Conservation (phyloP, 1,284 basidiomycete species). For the Mrakiaceae sp. region DNA sequence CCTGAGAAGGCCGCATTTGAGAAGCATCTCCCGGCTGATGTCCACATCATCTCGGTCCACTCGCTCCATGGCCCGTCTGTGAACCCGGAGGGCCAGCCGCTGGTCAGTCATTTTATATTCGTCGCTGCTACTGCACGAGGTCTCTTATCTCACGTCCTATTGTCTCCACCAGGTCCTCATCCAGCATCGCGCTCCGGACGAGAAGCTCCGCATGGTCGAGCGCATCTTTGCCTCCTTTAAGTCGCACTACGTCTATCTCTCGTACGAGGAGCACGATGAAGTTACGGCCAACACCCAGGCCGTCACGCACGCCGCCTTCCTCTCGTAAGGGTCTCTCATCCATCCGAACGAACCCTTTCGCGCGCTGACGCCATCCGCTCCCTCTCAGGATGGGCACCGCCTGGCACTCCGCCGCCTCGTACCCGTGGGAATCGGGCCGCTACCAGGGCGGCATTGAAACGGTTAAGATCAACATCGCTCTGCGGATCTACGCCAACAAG, state of each 20-base stretch:
- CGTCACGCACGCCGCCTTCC: conserved; percentile 93
- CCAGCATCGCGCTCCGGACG: conserved; percentile 67
- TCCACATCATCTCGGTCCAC: conserved; percentile 84
- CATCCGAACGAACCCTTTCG: neutral
- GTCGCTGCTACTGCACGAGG: neutral
- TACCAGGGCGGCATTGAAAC: conserved; percentile 99
- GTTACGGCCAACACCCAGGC: conserved; percentile 98
- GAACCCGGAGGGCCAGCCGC: conserved; percentile 77
- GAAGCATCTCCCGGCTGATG: conserved; percentile 70
- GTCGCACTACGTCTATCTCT: conserved; percentile 80
- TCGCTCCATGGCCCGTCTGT: conserved; percentile 91
- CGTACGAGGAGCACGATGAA: conserved; percentile 89
- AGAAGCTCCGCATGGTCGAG: conserved; percentile 67
- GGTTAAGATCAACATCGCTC: conserved; percentile 92
- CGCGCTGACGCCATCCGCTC: conserved; percentile 3
- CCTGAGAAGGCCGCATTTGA: conserved; percentile 90
- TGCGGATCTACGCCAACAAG: conserved; percentile 91
- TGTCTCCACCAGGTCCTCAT: conserved; percentile 60
- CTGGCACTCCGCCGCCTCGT: conserved; percentile 65
- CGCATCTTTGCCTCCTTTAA: conserved; percentile 69
- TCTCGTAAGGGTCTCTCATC: conserved; percentile 52
- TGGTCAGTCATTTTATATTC: conserved; percentile 44
- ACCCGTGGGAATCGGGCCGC: conserved; percentile 86
- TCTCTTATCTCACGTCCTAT: no score
- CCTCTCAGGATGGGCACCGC: conserved; percentile 86